Base-by-base conservation (phyloP, 116 monocot genomes). In the Trichopus zeylanicus region DNA sequence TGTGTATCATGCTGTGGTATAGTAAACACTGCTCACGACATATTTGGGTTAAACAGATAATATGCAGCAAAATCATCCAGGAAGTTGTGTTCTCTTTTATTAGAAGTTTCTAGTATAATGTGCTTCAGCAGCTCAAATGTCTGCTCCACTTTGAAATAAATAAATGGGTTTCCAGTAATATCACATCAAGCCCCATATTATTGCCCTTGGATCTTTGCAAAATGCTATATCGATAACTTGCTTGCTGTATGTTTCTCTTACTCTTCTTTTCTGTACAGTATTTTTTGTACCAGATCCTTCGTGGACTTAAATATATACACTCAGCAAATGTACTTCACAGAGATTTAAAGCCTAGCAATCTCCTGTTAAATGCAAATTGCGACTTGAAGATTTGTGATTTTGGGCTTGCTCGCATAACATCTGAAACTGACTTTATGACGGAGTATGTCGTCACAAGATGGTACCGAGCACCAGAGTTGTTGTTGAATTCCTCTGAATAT, bases 341-440 rank as follows among this genome's bases (percentile, higher is more conserved):
- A 67, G 87, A 87, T 70, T 72, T 87, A 46, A 87, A 87, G 60
- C 87, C 87, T 33, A 87, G 82, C 82, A 87, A 87, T 34, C 81
- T 87, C 29, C 75, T 87, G 21, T 72, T 87, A 58, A 82, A 87
- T 78, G 78, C 78, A 24, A 87, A 87, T 48, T 87, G 81, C 70
- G 87, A 87, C 64, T 60, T 87, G 24, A 87, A 87, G 60, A 87
- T 87, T 16, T 82, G 87, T 63, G 87, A 87, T 52, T 87, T 87
- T 75, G 87, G 87, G 28, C 75, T 78, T 63, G 87, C 87, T 47
- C 81, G 87, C n/a, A 81, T 73, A 20, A 87, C 82, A 10, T 68
- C 86, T 12, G 81, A 81, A 69, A 75, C 87, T 13, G 82, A 81
- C 57, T 82, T 87, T 70, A 87, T 87, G 87, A 87, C 87, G 0